Evolutionary conservation across 306 rosid species (phyloP).

Genomic region (Vigna angularis): DNA sequence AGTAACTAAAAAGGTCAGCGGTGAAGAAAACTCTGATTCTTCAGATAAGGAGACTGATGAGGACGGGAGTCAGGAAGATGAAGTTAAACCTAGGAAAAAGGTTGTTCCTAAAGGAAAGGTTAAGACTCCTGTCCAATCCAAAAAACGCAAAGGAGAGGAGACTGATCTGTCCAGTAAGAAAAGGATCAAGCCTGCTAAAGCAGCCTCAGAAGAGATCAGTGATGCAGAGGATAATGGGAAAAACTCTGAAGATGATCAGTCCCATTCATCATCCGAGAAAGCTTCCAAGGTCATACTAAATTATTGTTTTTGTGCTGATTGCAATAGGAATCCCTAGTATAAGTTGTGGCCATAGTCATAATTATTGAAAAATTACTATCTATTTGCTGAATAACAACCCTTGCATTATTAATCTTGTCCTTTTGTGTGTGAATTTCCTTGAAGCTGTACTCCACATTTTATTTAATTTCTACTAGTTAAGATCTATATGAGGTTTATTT

Average conservation of each 20-base stretch:
- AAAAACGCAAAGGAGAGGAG: slow-evolving; percentile 78
- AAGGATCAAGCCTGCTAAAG: slow-evolving; percentile 57
- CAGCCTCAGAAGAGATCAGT: slow-evolving; percentile 55
- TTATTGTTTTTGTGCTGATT: slow-evolving; percentile 21
- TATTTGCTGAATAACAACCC: slow-evolving; percentile 25
- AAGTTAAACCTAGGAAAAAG: slow-evolving; percentile 71
- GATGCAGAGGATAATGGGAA: slow-evolving; percentile 65
- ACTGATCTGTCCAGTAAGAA: slow-evolving; percentile 62
- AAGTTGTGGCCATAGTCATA: slow-evolving; percentile 27
- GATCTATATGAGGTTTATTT: slow-evolving; percentile 24
- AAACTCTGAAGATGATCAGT: slow-evolving; percentile 75
- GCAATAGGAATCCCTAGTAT: slow-evolving; percentile 25
- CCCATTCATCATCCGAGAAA: slow-evolving; percentile 76
- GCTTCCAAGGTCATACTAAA: slow-evolving; percentile 62
- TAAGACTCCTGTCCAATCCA: slow-evolving; percentile 53
- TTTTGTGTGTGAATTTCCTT: slow-evolving; percentile 3
- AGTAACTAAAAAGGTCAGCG: slow-evolving; percentile 60
- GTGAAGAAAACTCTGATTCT: slow-evolving; percentile 63
- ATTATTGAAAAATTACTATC: slow-evolving; percentile 18
- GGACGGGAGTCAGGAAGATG: slow-evolving; percentile 55
- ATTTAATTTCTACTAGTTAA: slow-evolving; percentile 11
- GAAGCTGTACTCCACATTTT: slow-evolving; percentile 35
- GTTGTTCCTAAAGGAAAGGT: slow-evolving; percentile 59
- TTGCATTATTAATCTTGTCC: slow-evolving; percentile 28
- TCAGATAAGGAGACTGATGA: slow-evolving; percentile 56